These are phyloP conservation scores for Erodium moschatum DNA, from an alignment of 441 rosid species.

Conservation along the genomic window DNA sequence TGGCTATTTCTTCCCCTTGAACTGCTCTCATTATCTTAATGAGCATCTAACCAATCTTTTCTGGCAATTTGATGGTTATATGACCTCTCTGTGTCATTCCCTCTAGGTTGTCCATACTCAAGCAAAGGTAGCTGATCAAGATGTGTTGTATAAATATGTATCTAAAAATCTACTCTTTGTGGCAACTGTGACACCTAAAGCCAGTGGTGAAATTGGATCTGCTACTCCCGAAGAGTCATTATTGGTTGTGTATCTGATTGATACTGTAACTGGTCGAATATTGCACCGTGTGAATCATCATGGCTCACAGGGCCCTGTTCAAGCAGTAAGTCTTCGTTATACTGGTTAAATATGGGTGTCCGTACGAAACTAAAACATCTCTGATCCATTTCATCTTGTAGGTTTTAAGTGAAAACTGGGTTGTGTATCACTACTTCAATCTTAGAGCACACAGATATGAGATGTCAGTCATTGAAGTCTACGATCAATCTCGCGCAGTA, in stretches of 20 bases:
- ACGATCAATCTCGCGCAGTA: slow-evolving; percentile 98
- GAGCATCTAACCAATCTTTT: not conserved
- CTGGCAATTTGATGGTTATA: too few species aligned
- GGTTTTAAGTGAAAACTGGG: slow-evolving; percentile 98
- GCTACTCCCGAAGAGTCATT: slow-evolving; percentile 81
- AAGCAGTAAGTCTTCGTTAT: slow-evolving; percentile 54
- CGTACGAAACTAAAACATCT: slow-evolving; percentile 13
- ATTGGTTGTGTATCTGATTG: slow-evolving; percentile 77
- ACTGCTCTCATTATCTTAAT: not conserved
- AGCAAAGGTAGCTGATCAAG: slow-evolving; percentile 92
- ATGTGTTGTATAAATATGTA: slow-evolving; percentile 78
- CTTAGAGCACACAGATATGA: slow-evolving; percentile 94
- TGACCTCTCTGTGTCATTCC: too few species aligned
- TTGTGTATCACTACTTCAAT: slow-evolving; percentile 93
- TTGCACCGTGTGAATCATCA: slow-evolving; percentile 89
- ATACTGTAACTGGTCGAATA: slow-evolving; percentile 81
- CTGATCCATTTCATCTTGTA: slow-evolving; percentile 33
- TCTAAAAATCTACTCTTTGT: slow-evolving; percentile 82
- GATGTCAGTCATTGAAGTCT: slow-evolving; percentile 89
- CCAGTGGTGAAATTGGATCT: slow-evolving; percentile 74
- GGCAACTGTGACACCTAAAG: slow-evolving; percentile 84
- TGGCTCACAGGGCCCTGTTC: slow-evolving; percentile 91
- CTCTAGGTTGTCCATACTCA: slow-evolving; percentile 89
- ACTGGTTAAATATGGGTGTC: slow-evolving; percentile 11
- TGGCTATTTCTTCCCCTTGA: not conserved